phyloP scores from a whole-genome alignment of 257 asterid genomes.

The Solanum dulcamara region DNA sequence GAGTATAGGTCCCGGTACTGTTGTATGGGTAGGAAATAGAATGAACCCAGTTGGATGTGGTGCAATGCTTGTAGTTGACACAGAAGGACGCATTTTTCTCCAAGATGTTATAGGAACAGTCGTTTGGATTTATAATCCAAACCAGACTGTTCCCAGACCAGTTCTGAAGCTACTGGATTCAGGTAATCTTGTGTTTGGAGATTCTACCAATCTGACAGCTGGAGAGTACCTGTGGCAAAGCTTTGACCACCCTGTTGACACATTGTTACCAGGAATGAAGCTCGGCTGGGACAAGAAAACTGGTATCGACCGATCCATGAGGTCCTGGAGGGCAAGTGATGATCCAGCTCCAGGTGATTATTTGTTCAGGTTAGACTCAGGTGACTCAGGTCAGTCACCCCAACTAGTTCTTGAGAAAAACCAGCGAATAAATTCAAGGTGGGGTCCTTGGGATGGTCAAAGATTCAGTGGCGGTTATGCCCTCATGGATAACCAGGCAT shows the following conservation, averaged over 20 bases:
- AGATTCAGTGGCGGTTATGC: constrained; percentile 15
- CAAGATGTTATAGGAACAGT: neutral
- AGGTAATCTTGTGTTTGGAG: constrained; percentile 21
- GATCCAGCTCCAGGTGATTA: constrained; percentile 36
- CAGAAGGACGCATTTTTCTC: constrained; percentile 3
- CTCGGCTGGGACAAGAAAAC: constrained; percentile 34
- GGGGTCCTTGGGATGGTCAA: constrained; percentile 43
- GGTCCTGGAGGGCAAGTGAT: constrained; percentile 20
- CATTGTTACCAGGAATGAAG: constrained; percentile 49
- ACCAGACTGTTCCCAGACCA: neutral
- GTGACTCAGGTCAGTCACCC: neutral
- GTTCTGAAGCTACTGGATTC: constrained; percentile 27
- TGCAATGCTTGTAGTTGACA: neutral
- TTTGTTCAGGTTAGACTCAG: constrained; percentile 16
- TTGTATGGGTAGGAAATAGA: constrained; percentile 32
- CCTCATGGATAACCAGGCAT: constrained; percentile 6
- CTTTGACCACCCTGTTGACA: constrained; percentile 26
- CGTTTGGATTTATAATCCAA: neutral
- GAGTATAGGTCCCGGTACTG: neutral
- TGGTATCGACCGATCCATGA: constrained; percentile 8
- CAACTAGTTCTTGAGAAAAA: constrained; percentile 20
- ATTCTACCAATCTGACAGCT: neutral
- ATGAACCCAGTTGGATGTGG: constrained; percentile 7
- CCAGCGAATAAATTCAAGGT: constrained; percentile 9
- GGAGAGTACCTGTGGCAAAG: constrained; percentile 32